Percentiles rank a stretch among this genome's conserved stretches.
phyloP scores from a whole-genome alignment of 371 early-diverging fungal species.

The Rhizopus microsporus region DNA sequence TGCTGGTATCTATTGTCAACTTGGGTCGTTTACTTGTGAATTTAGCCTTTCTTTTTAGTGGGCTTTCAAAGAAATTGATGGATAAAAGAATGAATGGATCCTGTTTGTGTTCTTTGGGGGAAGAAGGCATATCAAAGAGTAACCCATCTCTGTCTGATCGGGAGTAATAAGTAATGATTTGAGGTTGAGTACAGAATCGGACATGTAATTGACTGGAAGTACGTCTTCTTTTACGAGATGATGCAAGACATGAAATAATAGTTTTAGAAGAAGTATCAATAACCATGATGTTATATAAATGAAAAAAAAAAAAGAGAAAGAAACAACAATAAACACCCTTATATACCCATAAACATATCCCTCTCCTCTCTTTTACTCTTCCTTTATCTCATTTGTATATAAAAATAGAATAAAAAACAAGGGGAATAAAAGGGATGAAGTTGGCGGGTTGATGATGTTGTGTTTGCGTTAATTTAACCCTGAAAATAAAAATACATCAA shows the following conservation, averaged over 20 bases:
- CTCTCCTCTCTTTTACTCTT: no score
- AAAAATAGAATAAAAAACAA: no score
- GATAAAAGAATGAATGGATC: constrained; percentile 21
- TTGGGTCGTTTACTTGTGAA: constrained; percentile 24
- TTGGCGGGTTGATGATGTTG: no score
- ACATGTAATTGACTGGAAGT: constrained; percentile 24
- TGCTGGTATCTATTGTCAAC: constrained; percentile 43
- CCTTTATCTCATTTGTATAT: no score
- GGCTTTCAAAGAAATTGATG: constrained; percentile 15
- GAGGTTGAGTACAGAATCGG: constrained; percentile 38
- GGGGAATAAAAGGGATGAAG: no score
- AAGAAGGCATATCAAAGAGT: constrained; percentile 11
- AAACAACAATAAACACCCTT: no score
- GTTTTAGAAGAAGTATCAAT: no score
- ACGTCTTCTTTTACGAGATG: constrained; percentile 21
- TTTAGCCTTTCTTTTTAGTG: constrained; percentile 15
- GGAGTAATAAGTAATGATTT: constrained; percentile 43
- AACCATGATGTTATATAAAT: background rate
- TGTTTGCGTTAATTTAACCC: no score
- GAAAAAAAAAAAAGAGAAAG: background rate
- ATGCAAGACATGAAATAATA: background rate
- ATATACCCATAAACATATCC: no score
- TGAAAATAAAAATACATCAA: no score
- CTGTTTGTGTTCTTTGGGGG: constrained; percentile 14
- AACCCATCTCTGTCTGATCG: constrained; percentile 46